Evolutionary conservation across 164 flowering plant genomes (phyloP).

Genomic region (Nymphaea colorata): DNA sequence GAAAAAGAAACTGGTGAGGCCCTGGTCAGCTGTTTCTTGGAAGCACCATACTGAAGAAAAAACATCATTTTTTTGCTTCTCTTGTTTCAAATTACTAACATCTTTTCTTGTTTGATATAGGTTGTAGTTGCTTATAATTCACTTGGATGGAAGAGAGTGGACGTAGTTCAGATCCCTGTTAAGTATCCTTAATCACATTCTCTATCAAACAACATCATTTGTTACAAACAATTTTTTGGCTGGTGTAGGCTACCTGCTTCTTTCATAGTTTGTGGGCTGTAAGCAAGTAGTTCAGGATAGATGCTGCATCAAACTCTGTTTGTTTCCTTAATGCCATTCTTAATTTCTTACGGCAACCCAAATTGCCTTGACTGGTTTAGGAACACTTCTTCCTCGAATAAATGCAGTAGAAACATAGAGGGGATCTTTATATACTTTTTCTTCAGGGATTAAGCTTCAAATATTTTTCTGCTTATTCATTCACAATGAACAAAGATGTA

Average conservation of each 20-base stretch:
- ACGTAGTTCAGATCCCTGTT: constrained; percentile 71
- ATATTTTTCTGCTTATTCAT: too few species aligned
- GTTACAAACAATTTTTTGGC: neutral
- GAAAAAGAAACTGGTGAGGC: constrained; percentile 62
- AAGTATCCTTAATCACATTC: neutral
- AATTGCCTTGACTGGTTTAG: neutral
- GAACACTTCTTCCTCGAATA: too few species aligned
- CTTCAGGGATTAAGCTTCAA: too few species aligned
- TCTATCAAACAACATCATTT: neutral
- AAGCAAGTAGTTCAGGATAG: neutral
- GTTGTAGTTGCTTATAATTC: constrained; percentile 72
- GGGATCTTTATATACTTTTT: too few species aligned
- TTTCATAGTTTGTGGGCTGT: neutral
- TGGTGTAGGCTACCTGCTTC: neutral
- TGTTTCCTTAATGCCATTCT: neutral
- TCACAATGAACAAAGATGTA: too few species aligned
- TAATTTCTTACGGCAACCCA: neutral
- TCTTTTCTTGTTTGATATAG: constrained; percentile 22
- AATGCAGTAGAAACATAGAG: too few species aligned
- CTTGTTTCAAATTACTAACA: neutral
- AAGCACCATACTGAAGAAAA: neutral
- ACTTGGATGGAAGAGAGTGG: constrained; percentile 86
- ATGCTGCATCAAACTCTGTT: too few species aligned
- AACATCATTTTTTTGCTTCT: neutral
- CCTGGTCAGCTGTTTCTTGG: neutral